phyloP scores from a whole-genome alignment of 2,329 filamentous ascomycete species.

The Cladosporium sp. region DNA sequence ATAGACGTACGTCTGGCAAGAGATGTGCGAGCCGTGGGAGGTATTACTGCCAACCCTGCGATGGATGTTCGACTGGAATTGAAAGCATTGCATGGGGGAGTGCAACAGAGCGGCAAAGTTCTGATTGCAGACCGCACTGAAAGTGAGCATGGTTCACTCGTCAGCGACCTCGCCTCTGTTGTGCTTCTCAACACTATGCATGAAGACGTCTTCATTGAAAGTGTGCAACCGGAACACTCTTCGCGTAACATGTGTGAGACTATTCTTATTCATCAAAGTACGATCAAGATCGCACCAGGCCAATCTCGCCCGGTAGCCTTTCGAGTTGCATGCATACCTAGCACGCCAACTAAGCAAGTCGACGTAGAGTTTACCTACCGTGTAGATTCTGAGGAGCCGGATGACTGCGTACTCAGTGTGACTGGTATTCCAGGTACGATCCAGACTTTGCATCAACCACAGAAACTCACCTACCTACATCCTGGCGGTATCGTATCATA shows the following conservation, averaged over 20 bases:
- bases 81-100: slow-evolving; percentile 22
- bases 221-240: slow-evolving; percentile 12
- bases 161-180: slow-evolving; percentile 46
- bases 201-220: slow-evolving; percentile 18
- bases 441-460: slow-evolving; percentile 36
- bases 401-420: neutral
- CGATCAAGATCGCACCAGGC: slow-evolving; percentile 30
- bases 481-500: slow-evolving; percentile 53
- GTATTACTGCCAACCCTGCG: slow-evolving; percentile 39
- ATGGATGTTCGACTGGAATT: slow-evolving; percentile 40
- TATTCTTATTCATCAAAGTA: slow-evolving; percentile 12
- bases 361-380: slow-evolving; percentile 18
- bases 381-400: slow-evolving; percentile 11
- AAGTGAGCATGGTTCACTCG: slow-evolving; percentile 37
- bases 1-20: slow-evolving; percentile 51
- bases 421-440: neutral
- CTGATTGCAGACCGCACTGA: slow-evolving; percentile 49
- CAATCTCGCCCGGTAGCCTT: slow-evolving; percentile 34
- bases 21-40: slow-evolving; percentile 55
- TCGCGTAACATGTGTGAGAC: slow-evolving; percentile 17
- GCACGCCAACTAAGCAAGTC: neutral
- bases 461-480: slow-evolving; percentile 53
- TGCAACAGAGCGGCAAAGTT: slow-evolving; percentile 31
- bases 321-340: slow-evolving; percentile 26
- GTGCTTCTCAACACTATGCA: slow-evolving; percentile 41